These are phyloP conservation scores for Meyerozyma carpophila DNA, from an alignment of 1,139 yeast species.

Conservation along the genomic window DNA sequence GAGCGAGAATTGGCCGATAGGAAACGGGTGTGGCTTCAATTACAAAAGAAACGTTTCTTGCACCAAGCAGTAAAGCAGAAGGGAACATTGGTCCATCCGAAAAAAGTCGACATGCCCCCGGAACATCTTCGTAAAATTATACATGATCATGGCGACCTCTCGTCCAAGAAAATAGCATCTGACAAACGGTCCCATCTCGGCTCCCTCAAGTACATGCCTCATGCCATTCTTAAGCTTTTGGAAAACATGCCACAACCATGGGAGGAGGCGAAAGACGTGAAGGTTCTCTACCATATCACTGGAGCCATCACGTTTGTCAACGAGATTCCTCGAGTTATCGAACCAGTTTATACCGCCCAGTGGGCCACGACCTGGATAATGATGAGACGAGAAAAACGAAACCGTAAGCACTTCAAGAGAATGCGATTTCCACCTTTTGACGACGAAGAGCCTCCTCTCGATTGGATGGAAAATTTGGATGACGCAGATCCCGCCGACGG, in stretches of 20 bases:
- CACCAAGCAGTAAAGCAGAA: constrained; percentile 14
- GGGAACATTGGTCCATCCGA: constrained; percentile 47
- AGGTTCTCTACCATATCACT: constrained; percentile 80
- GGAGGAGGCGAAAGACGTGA: constrained; percentile 84
- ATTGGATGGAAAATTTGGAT: constrained; percentile 75
- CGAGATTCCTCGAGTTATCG: constrained; percentile 87
- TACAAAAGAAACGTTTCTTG: constrained; percentile 52
- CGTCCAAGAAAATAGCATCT: constrained; percentile 73
- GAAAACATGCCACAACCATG: constrained; percentile 99
- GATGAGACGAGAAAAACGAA: constrained; percentile 93
- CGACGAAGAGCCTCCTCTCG: constrained; percentile 92
- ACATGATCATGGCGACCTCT: constrained; percentile 79
- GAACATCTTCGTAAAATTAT: constrained; percentile 87
- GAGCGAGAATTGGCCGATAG: constrained; percentile 30
- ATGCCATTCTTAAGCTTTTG: constrained; percentile 79
- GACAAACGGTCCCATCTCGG: constrained; percentile 89
- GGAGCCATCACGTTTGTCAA: constrained; percentile 97
- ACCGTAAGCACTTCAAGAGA: constrained; percentile 82
- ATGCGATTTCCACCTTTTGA: constrained; percentile 95
- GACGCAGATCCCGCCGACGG: constrained; percentile 69
- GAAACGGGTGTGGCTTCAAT: constrained; percentile 58
- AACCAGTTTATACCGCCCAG: constrained; percentile 87
- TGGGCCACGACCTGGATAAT: constrained; percentile 93
- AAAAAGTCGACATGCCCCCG: constrained; percentile 86
- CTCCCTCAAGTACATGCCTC: constrained; percentile 92